phyloP scores from a whole-genome alignment of 768 basidiomycete genomes.

The Lactifluus subvellereus region DNA sequence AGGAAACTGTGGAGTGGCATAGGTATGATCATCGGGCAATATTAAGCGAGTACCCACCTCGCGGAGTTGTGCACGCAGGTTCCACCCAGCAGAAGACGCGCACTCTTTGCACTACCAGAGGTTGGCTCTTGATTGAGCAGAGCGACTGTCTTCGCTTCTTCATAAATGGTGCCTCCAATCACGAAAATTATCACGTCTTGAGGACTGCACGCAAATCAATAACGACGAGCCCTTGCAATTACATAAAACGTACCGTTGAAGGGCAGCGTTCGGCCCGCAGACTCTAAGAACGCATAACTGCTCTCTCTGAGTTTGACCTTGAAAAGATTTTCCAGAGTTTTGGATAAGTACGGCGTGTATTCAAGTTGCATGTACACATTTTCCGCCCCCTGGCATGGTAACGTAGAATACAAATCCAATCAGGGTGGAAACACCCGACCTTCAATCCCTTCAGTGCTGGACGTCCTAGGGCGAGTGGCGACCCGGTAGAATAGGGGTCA shows the following conservation, averaged over 20 bases:
- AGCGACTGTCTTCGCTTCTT: slow-evolving; percentile 82
- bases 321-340: slow-evolving; percentile 86
- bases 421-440: slow-evolving; percentile 35
- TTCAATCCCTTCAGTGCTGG: slow-evolving; percentile 94
- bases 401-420: slow-evolving; percentile 13
- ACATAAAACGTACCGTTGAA: slow-evolving; percentile 55
- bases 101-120: slow-evolving; percentile 52
- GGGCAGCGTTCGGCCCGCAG: slow-evolving; percentile 57
- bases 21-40: not conserved
- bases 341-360: slow-evolving; percentile 86
- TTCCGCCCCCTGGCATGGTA: slow-evolving; percentile 73
- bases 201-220: slow-evolving; percentile 47
- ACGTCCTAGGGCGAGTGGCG: slow-evolving; percentile 87
- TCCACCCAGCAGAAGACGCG: slow-evolving; percentile 82
- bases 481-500: slow-evolving; percentile 93
- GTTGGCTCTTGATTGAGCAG: slow-evolving; percentile 79
- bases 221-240: not conserved
- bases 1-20: slow-evolving; percentile 53
- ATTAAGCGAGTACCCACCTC: slow-evolving; percentile 45
- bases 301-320: slow-evolving; percentile 82
- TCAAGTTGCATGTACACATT: slow-evolving; percentile 87
- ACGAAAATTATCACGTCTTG: slow-evolving; percentile 97
- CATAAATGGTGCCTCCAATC: slow-evolving; percentile 94
- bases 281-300: slow-evolving; percentile 84
- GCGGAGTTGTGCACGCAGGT: slow-evolving; percentile 94